Conservation (phyloP, 768 basidiomycete genomes). For the Lactifluus hygrophoroides region DNA sequence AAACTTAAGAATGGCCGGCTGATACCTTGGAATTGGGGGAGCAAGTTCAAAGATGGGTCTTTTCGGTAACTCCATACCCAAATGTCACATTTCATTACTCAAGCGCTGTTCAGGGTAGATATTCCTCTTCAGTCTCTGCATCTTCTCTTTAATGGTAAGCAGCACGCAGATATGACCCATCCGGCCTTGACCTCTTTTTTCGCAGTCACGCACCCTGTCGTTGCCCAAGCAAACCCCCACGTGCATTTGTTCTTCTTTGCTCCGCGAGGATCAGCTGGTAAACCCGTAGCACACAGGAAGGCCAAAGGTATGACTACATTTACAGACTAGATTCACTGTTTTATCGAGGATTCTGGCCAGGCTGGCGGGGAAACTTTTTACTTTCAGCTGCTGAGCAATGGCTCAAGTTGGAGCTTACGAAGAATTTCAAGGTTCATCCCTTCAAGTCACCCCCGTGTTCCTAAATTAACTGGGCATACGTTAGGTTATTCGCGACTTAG, state of each 20-base stretch:
- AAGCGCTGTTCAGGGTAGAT: conserved; percentile 56
- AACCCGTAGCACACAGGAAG: conserved; percentile 89
- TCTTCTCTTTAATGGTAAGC: conserved; percentile 75
- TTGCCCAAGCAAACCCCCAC: conserved; percentile 88
- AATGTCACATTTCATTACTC: background rate
- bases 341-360: conserved; percentile 28
- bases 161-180: background rate
- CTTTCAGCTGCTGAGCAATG: conserved; percentile 90
- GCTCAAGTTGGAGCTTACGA: conserved; percentile 90
- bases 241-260: conserved; percentile 96
- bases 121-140: conserved; percentile 87
- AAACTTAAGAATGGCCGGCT: conserved; percentile 73
- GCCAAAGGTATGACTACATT: conserved; percentile 56
- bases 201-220: conserved; percentile 83
- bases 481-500: conserved; percentile 87
- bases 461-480: conserved; percentile 4
- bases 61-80: conserved; percentile 45
- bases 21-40: conserved; percentile 93
- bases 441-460: conserved; percentile 4
- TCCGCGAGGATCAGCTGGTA: conserved; percentile 78
- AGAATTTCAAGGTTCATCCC: conserved; percentile 74
- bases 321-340: background rate
- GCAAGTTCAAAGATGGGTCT: conserved; percentile 89
- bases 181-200: background rate
- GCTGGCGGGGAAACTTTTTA: conserved; percentile 94